phyloP scores from a whole-genome alignment of 495 filamentous ascomycete genomes.

The Podospora pseudocomata region DNA sequence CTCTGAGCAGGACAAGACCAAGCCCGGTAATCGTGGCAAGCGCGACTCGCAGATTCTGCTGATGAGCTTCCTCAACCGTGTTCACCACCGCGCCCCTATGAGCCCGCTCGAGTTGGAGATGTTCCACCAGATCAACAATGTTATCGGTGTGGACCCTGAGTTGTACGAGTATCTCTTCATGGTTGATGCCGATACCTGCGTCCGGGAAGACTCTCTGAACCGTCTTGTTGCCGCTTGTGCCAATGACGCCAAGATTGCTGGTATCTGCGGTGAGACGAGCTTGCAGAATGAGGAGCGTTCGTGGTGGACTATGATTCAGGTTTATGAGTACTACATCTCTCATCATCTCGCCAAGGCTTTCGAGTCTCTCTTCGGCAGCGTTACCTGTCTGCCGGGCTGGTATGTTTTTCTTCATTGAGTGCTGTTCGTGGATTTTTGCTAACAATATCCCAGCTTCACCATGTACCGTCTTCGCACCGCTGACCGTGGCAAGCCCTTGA shows the following conservation, averaged over 20 bases:
- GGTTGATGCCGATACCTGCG: slow-evolving; percentile 97
- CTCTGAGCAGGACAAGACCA: slow-evolving; percentile 84
- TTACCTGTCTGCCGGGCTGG: slow-evolving; percentile 98
- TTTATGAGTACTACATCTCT: slow-evolving; percentile 97
- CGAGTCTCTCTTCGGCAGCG: slow-evolving; percentile 90
- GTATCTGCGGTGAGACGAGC: slow-evolving; percentile 96
- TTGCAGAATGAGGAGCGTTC: slow-evolving; percentile 89
- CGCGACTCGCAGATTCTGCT: slow-evolving; percentile 88
- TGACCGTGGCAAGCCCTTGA: slow-evolving; percentile 85
- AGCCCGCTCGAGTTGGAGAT: slow-evolving; percentile 93
- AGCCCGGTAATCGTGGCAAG: slow-evolving; percentile 97
- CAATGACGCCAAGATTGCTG: slow-evolving; percentile 91
- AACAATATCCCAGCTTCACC: slow-evolving; percentile 65
- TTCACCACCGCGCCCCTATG: slow-evolving; percentile 92
- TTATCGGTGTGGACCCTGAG: slow-evolving; percentile 96
- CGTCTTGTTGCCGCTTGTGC: slow-evolving; percentile 88
- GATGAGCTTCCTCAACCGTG: slow-evolving; percentile 91
- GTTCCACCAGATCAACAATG: slow-evolving; percentile 98
- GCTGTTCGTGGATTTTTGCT: neutral
- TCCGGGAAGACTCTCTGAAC: slow-evolving; percentile 87
- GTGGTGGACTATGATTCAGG: slow-evolving; percentile 99
- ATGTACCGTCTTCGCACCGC: slow-evolving; percentile 96
- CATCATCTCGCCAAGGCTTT: slow-evolving; percentile 93
- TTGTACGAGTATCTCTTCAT: slow-evolving; percentile 96
- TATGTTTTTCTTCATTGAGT: slow-evolving; percentile 48